Percentiles rank a stretch among this genome's conserved stretches.
Evolutionary conservation across 306 rosid species (phyloP).

Genomic region (Vigna unguiculata): DNA sequence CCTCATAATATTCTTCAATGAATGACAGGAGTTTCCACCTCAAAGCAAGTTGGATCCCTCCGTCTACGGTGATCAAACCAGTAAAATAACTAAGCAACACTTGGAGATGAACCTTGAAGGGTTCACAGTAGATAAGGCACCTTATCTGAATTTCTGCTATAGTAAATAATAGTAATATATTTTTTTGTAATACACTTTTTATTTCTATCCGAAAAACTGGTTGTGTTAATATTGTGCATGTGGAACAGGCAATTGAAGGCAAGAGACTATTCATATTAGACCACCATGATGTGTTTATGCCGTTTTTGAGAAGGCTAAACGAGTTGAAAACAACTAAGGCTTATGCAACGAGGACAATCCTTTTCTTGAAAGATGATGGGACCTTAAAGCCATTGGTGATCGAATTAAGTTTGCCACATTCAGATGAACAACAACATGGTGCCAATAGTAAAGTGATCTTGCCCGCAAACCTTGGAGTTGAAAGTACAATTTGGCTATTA

Average conservation of each 20-base stretch:
- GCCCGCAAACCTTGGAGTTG: conserved; percentile 56
- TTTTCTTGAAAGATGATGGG: conserved; percentile 63
- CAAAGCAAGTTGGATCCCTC: conserved; percentile 62
- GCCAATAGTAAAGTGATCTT: conserved; percentile 54
- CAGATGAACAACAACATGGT: conserved; percentile 58
- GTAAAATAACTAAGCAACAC: conserved; percentile 56
- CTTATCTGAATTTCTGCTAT: too few relatives aligned
- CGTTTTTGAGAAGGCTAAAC: conserved; percentile 63
- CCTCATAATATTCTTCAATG: not conserved
- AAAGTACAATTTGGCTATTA: conserved; percentile 64
- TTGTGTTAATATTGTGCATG: too few relatives aligned
- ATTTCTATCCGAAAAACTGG: too few relatives aligned
- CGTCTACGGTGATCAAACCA: conserved; percentile 67
- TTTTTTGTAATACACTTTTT: too few relatives aligned
- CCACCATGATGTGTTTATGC: conserved; percentile 72
- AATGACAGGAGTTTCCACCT: conserved; percentile 69
- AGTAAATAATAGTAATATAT: too few relatives aligned
- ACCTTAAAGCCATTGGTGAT: conserved; percentile 76
- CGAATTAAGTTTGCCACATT: conserved; percentile 73
- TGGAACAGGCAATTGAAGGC: conserved; percentile 52
- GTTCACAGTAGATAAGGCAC: conserved; percentile 54
- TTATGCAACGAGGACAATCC: conserved; percentile 76
- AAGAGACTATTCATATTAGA: conserved; percentile 63
- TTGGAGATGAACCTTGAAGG: conserved; percentile 58
- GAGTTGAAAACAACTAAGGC: conserved; percentile 49